Base-by-base conservation (phyloP, 192 early-diverging fungal genomes). In the Coemansia aciculifera region DNA sequence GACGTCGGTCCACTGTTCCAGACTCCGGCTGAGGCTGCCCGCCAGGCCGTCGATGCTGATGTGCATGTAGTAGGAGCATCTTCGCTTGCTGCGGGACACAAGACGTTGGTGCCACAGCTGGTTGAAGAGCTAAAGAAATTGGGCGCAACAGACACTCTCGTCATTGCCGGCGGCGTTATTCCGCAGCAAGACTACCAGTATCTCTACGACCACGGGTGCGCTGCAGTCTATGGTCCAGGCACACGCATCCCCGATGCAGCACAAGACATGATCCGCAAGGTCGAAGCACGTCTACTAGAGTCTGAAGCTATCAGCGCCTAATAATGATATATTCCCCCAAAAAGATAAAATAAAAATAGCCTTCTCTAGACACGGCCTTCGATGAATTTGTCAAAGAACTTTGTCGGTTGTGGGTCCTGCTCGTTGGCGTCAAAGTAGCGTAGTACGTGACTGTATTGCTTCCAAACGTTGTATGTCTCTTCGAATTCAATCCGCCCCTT, bases 391-490 rank as follows among this genome's bases (percentile, higher is more conserved):
- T 94, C 91, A 67, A 93, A 74, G 77, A 91, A 92, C 40, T 86
- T 85, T 23, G 82, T 71, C n/a, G 91, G 85, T 74, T 94, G 86
- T 11, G 89, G 86, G 21, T 84, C 82, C 23, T 83, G 77, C 64
- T 90, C 91, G 63, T 91, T 89, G 56, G 91, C 86, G 64, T 83
- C 84, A 88, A 96, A 96, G 86, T 93, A 96, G 68, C 89, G 88
- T 83, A 93, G 87, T 59, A 95, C 85, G 54, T 96, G 95, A 56
- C 89, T 90, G 67, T 87, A 86, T 83, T 94, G 90, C 85, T 97
- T 97, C 95, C 94, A 96, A 32, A 90, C 86, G 66, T 97, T 94
- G 80, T 93, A 77, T 6, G 93, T 94, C 85, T 97, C 95, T 62
- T 93, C 90, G 54, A 88, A 89, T 67, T 97, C 95, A 70, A 89